phyloP scores from a whole-genome alignment of 2,329 filamentous ascomycete species.

The Clonostachys solani region DNA sequence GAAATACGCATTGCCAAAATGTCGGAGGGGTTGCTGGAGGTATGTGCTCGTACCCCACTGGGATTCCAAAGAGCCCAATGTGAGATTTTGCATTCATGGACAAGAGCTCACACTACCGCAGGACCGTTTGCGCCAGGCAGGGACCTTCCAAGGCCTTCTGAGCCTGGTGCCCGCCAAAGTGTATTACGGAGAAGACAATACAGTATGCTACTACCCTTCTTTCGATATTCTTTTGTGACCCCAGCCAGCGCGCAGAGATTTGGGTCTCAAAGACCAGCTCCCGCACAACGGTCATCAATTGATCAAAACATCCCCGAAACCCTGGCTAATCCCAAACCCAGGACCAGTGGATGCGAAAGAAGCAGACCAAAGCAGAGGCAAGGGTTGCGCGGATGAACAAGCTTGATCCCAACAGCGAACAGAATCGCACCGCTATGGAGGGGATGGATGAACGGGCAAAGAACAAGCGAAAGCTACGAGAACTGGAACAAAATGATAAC shows the following conservation, averaged over 20 bases:
- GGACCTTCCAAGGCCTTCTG: slow-evolving; percentile 82
- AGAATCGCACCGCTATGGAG: slow-evolving; percentile 81
- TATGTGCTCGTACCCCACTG: slow-evolving; percentile 14
- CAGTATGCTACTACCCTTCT: slow-evolving; percentile 47
- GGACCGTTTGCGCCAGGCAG: slow-evolving; percentile 51
- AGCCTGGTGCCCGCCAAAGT: slow-evolving; percentile 86
- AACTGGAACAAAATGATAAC: slow-evolving; percentile 38
- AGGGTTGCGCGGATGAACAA: slow-evolving; percentile 81
- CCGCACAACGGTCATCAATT: background rate
- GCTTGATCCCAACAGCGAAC: slow-evolving; percentile 80
- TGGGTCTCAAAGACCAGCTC: background rate
- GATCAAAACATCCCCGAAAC: background rate
- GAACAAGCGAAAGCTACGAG: slow-evolving; percentile 76
- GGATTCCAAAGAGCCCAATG: background rate
- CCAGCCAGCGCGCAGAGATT: too few species aligned
- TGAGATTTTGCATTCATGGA: too few species aligned
- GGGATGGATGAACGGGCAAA: slow-evolving; percentile 76
- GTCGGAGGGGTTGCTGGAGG: too few species aligned
- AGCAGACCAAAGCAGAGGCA: slow-evolving; percentile 89
- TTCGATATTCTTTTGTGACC: background rate
- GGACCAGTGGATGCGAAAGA: slow-evolving; percentile 92
- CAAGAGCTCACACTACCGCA: background rate
- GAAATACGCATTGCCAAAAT: too few species aligned
- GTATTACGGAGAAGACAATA: slow-evolving; percentile 84
- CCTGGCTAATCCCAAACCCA: slow-evolving; percentile 28